Conservation (phyloP, 129 eudicot species). For the Daucus carota region DNA sequence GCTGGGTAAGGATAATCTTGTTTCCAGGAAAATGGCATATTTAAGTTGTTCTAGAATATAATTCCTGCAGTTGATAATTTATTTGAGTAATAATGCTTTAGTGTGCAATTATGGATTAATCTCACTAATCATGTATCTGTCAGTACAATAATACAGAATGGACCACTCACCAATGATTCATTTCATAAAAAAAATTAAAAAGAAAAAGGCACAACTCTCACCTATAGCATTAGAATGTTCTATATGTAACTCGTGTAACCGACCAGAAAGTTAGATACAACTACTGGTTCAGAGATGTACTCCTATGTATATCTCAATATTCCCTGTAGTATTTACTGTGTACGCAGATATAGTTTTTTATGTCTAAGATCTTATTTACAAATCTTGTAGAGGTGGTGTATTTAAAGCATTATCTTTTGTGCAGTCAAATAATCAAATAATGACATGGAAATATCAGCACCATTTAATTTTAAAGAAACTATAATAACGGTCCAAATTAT, state of each 20-base stretch:
- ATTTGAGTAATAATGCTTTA: not conserved
- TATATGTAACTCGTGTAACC: conserved; percentile 2
- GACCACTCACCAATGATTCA: not conserved
- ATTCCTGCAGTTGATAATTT: not conserved
- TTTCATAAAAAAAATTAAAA: not conserved
- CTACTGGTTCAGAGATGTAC: not conserved
- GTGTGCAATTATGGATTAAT: not conserved
- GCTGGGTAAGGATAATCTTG: not conserved
- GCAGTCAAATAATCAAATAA: not conserved
- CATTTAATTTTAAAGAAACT: not conserved
- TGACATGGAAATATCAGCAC: not conserved
- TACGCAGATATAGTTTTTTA: not conserved
- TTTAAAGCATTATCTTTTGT: not conserved
- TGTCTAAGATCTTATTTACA: not conserved
- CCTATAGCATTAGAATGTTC: conserved; percentile 4
- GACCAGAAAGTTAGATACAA: not conserved
- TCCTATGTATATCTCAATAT: not conserved
- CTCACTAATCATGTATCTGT: not conserved
- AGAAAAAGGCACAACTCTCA: not conserved
- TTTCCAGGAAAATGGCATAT: not conserved
- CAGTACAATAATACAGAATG: not conserved
- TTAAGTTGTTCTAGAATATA: not conserved
- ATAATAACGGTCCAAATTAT: no score
- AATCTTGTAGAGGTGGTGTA: not conserved
- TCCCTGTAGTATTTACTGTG: not conserved